Base-by-base conservation (phyloP, 23 red algal species). In the Gracilaria gracilis region DNA sequence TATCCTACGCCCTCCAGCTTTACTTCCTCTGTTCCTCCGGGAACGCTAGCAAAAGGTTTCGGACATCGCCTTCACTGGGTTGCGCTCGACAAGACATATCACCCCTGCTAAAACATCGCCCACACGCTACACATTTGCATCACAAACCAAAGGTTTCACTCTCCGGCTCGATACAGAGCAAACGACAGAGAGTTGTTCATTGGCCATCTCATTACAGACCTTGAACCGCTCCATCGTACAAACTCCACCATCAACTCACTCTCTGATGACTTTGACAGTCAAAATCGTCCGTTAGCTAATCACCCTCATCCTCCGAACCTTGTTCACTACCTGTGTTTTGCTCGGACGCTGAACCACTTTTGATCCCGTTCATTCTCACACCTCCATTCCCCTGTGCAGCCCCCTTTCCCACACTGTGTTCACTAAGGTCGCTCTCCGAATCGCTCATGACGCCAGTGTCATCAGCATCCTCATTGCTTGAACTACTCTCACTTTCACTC, bases 351-450 rank as follows among this genome's bases (percentile, higher is more conserved):
- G 40, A 50, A 11, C 27, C 72, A 25, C 20, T 77, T 42, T 31
- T 31, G 46, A 25, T 50, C 9, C 72, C 72, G 15, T 77, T 77
- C 72, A 77, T 77, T 50, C 50, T 77, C 72, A 77, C 38, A 77
- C 50, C 72, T 9, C 72, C 72, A n/a, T 77, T 77, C 20, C 34
- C 39, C 23, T 36, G 64, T 32, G 64, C 64, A 69, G 27, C 64
- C 37, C 64, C 64, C 9, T 37, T 69, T 37, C 33, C 64, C 9
- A 34, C 64, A 32, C 32, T 36, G 64, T 69, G 64, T 4, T 69
- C 64, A 37, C 64, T 69, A 19, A 20, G 64, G 2, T 69, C 64
- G 17, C 64, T 69, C 3, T 69, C 64, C 9, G 64, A 69, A 20
- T 77, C 72, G 34, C 72, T 77, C 46, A 49, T 51, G n/a, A 49